Percentiles rank a stretch among this genome's conserved stretches.
These are phyloP conservation scores for Hortiboletus rubellus DNA, from an alignment of 1,284 basidiomycete genomes.

Conservation along the genomic window DNA sequence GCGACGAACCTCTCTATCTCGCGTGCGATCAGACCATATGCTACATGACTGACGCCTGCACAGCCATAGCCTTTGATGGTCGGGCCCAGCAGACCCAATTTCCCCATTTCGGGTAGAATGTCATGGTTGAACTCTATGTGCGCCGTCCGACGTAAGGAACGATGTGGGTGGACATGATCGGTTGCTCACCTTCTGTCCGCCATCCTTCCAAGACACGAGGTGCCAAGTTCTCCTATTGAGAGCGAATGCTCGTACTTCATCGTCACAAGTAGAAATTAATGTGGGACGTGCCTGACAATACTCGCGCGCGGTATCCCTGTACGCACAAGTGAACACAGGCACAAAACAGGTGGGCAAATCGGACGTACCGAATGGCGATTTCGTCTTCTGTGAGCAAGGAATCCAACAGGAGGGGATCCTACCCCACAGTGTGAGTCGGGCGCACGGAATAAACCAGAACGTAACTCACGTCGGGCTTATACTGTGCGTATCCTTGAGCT, in stretches of 20 bases:
- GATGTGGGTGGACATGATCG: neutral
- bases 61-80: slow-evolving; percentile 95
- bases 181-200: slow-evolving; percentile 74
- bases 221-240: slow-evolving; percentile 68
- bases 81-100: slow-evolving; percentile 85
- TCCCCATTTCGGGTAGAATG: slow-evolving; percentile 90
- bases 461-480: slow-evolving; percentile 25
- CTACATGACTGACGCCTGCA: slow-evolving; percentile 89
- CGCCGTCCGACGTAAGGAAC: neutral
- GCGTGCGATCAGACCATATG: slow-evolving; percentile 91
- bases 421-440: slow-evolving; percentile 1
- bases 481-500: slow-evolving; percentile 26
- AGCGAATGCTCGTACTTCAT: neutral
- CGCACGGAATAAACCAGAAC: slow-evolving; percentile 21
- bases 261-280: neutral
- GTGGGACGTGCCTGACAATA: slow-evolving; percentile 72
- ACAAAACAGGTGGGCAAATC: neutral
- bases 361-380: slow-evolving; percentile 75
- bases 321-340: neutral
- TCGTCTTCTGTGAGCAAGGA: slow-evolving; percentile 89
- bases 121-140: slow-evolving; percentile 72
- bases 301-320: slow-evolving; percentile 77
- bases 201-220: slow-evolving; percentile 87
- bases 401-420: slow-evolving; percentile 80
- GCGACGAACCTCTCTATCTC: slow-evolving; percentile 83